Percentiles rank a stretch among this genome's conserved stretches.
Evolutionary conservation across 2,329 filamentous ascomycete species (phyloP).

Genomic region (Uncinocarpus reesii): DNA sequence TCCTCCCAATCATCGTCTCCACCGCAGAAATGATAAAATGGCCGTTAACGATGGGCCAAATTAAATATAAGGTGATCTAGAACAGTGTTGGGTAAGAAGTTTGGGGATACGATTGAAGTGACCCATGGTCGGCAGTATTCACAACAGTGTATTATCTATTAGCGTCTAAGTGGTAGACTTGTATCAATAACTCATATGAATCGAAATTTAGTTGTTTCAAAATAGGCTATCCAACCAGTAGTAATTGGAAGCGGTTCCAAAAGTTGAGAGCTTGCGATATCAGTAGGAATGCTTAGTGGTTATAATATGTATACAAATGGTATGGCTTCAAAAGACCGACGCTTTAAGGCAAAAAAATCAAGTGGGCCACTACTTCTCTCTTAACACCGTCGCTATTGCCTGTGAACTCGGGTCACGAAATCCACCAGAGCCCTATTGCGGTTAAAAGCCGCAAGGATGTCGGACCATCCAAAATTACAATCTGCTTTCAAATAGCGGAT

Average conservation of each 20-base stretch:
- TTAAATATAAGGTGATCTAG: not conserved
- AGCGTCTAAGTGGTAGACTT: not conserved
- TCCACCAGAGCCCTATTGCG: not conserved
- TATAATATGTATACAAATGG: constrained; percentile 18
- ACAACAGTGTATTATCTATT: constrained; percentile 3
- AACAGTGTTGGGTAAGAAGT: not conserved
- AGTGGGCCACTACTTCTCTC: constrained; percentile 9
- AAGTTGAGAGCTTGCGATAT: constrained; percentile 4
- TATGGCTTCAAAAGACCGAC: constrained; percentile 6
- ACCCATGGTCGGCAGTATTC: not conserved
- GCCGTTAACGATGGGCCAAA: not conserved
- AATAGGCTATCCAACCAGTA: no score
- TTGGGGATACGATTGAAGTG: not conserved
- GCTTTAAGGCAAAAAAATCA: constrained; percentile 5
- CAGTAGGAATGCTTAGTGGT: no score
- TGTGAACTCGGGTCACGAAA: not conserved
- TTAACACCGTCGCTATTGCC: constrained; percentile 11
- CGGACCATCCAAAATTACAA: constrained; percentile 45
- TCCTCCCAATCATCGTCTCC: not conserved
- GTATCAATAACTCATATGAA: constrained; percentile 4
- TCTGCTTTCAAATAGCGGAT: constrained; percentile 64
- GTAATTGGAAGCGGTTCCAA: no score
- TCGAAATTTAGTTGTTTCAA: no score
- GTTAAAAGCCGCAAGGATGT: not conserved
- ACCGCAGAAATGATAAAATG: not conserved